Percentiles rank a stretch among this genome's conserved stretches.
phyloP scores from a whole-genome alignment of 1,284 basidiomycete species.

The Coniferiporia weirii region DNA sequence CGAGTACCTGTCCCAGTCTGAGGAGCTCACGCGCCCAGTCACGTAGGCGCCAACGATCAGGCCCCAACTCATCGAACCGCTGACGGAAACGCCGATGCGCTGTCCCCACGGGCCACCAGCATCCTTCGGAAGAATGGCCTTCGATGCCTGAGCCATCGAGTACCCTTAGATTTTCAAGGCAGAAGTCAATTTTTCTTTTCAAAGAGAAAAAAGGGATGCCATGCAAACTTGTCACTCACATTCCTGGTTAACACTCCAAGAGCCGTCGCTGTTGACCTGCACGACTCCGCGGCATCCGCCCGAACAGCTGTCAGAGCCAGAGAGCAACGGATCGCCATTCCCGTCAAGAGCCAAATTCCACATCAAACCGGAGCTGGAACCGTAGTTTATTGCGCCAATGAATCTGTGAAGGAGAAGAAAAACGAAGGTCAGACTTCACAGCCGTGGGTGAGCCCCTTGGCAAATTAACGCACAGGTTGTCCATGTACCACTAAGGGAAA shows the following conservation, averaged over 20 bases:
- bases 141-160: conserved; percentile 67
- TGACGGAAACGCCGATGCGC: conserved; percentile 58
- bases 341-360: conserved; percentile 25
- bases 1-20: conserved; percentile 61
- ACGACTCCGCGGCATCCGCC: conserved; percentile 62
- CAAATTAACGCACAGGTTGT: conserved; percentile 50
- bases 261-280: conserved; percentile 57
- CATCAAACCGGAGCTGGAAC: conserved; percentile 22
- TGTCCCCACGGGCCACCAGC: conserved; percentile 60
- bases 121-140: conserved; percentile 66
- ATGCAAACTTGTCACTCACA: conserved; percentile 36
- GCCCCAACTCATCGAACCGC: conserved; percentile 52
- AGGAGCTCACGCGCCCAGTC: conserved; percentile 46
- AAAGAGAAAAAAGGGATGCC: neutral
- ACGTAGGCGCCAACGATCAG: conserved; percentile 61
- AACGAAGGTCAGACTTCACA: neutral
- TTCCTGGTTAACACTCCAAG: conserved; percentile 65
- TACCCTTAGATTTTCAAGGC: conserved; percentile 43
- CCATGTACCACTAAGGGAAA: conserved; percentile 59
- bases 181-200: neutral
- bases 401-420: conserved; percentile 15
- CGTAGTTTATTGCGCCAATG: conserved; percentile 20
- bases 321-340: conserved; percentile 32
- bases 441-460: neutral
- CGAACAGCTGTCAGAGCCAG: conserved; percentile 57